Evolutionary conservation across 192 early-diverging fungal species (phyloP).

Genomic region (Umbelopsis isabellina): DNA sequence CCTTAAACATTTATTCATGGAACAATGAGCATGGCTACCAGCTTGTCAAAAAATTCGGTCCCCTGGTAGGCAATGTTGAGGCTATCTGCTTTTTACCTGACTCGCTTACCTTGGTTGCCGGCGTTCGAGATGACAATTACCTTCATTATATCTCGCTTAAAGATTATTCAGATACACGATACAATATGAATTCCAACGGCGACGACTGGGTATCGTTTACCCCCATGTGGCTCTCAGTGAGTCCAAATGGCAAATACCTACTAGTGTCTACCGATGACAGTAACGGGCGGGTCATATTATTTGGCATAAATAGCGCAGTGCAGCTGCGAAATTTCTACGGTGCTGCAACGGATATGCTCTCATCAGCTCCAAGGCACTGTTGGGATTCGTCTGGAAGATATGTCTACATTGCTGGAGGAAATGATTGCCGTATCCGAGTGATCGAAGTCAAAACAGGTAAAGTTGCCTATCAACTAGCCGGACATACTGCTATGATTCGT

Average conservation of each 20-base stretch:
- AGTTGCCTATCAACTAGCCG: slow-evolving; percentile 51
- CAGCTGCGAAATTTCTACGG: slow-evolving; percentile 70
- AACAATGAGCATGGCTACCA: slow-evolving; percentile 18
- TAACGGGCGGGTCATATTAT: slow-evolving; percentile 68
- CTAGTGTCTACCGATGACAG: slow-evolving; percentile 69
- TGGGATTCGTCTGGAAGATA: slow-evolving; percentile 64
- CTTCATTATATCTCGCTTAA: slow-evolving; percentile 68
- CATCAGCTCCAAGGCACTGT: slow-evolving; percentile 64
- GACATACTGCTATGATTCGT: slow-evolving; percentile 61
- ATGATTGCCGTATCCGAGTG: slow-evolving; percentile 57
- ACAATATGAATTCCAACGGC: slow-evolving; percentile 79
- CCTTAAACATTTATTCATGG: slow-evolving; percentile 59
- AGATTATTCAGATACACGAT: slow-evolving; percentile 33
- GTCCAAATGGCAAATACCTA: slow-evolving; percentile 60
- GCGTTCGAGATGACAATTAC: slow-evolving; percentile 71
- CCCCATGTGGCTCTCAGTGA: slow-evolving; percentile 64
- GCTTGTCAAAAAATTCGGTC: slow-evolving; percentile 32
- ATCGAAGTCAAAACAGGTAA: slow-evolving; percentile 54
- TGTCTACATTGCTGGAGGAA: slow-evolving; percentile 66
- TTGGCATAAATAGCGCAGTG: slow-evolving; percentile 44
- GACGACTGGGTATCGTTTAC: slow-evolving; percentile 87
- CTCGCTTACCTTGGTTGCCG: slow-evolving; percentile 53
- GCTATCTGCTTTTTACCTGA: slow-evolving; percentile 61
- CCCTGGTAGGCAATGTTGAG: slow-evolving; percentile 65
- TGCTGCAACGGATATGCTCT: slow-evolving; percentile 57